Conservation (phyloP, 164 flowering plant genomes). For the Saururus chinensis region DNA sequence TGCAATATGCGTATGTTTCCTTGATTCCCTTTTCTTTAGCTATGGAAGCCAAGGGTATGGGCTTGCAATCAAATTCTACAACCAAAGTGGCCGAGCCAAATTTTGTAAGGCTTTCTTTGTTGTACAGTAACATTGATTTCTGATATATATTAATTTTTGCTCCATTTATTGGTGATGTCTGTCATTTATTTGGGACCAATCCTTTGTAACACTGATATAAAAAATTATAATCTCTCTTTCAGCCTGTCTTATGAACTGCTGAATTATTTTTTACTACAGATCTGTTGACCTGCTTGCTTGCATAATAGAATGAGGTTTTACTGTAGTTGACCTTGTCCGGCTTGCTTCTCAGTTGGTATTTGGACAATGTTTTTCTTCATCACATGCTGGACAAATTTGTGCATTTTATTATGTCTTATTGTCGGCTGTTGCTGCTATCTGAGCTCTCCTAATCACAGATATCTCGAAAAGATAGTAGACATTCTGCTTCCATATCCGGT, state of each 20-base stretch:
- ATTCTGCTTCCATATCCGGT: slow-evolving; percentile 15
- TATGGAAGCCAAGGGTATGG: background rate
- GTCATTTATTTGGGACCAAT: background rate
- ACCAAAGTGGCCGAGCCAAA: background rate
- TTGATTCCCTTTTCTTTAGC: background rate
- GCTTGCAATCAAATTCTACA: background rate
- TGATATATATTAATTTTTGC: background rate
- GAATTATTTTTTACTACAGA: no score
- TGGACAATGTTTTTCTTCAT: background rate
- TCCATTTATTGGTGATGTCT: background rate
- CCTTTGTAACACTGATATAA: no score
- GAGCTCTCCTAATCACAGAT: slow-evolving; percentile 12
- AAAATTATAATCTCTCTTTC: no score
- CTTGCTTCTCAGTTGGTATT: background rate
- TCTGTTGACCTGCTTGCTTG: no score
- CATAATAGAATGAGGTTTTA: no score
- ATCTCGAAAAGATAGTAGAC: slow-evolving; percentile 18
- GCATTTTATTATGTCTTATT: background rate
- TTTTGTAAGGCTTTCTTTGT: background rate
- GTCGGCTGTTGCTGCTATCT: no score
- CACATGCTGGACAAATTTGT: background rate
- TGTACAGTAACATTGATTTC: background rate
- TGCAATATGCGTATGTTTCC: no score
- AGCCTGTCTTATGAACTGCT: no score
- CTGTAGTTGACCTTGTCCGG: no score